Conservation (phyloP, 176 grass and related monocot genomes). For the Musa troglodytarum region DNA sequence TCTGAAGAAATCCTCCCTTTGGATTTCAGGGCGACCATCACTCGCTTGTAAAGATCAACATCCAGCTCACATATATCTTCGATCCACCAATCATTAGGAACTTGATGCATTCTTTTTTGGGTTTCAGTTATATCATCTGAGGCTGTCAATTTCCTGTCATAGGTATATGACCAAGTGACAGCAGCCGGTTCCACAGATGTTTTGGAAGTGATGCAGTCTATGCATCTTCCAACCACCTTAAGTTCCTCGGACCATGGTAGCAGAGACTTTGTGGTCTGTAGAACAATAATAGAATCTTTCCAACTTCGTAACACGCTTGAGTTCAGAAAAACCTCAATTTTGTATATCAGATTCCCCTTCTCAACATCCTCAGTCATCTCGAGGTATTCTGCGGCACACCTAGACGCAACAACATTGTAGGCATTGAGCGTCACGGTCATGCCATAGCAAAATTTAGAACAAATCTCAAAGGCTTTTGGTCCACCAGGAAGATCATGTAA, state of each 20-base stretch:
- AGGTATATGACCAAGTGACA: constrained; percentile 84
- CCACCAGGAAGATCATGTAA: constrained; percentile 71
- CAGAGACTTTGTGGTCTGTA: constrained; percentile 63
- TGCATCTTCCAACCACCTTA: constrained; percentile 77
- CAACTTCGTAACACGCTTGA: constrained; percentile 79
- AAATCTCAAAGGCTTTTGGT: constrained; percentile 70
- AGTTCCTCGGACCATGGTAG: constrained; percentile 79
- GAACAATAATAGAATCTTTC: constrained; percentile 96
- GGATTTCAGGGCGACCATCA: constrained; percentile 83
- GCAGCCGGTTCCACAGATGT: constrained; percentile 73
- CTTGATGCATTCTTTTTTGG: constrained; percentile 25
- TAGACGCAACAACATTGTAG: constrained; percentile 74
- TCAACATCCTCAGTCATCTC: constrained; percentile 93
- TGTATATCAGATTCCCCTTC: constrained; percentile 93
- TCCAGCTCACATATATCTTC: constrained; percentile 89
- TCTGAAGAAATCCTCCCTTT: constrained; percentile 91
- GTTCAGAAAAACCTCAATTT: constrained; percentile 94
- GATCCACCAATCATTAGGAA: constrained; percentile 90
- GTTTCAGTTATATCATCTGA: constrained; percentile 55
- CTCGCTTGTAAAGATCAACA: constrained; percentile 93
- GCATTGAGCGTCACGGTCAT: constrained; percentile 87
- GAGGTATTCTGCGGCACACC: constrained; percentile 78
- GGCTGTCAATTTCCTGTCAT: constrained; percentile 45
- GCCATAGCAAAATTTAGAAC: constrained; percentile 96
- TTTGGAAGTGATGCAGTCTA: constrained; percentile 83